These are phyloP conservation scores for Crassisporium funariophilum DNA, from an alignment of 768 basidiomycete species.

Conservation along the genomic window DNA sequence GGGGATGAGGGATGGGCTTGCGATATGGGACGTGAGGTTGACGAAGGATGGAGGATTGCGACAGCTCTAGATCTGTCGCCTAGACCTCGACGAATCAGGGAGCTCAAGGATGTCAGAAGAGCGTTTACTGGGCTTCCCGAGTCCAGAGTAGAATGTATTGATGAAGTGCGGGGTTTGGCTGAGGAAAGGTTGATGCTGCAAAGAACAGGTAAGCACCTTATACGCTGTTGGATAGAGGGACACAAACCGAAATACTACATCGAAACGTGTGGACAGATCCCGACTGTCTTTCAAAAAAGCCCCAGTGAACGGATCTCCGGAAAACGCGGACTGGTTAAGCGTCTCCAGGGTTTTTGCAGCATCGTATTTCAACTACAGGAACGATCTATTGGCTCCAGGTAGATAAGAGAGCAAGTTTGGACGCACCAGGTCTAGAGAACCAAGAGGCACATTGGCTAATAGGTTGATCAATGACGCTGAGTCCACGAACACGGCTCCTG, in stretches of 20 bases:
- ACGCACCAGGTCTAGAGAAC: slow-evolving; percentile 77
- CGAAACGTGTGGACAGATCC: slow-evolving; percentile 67
- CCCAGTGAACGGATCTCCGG: slow-evolving; percentile 65
- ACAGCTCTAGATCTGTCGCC: slow-evolving; percentile 71
- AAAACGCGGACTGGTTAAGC: slow-evolving; percentile 49
- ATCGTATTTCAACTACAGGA: slow-evolving; percentile 46
- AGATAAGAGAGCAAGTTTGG: neutral
- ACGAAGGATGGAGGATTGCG: slow-evolving; percentile 57
- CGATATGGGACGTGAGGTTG: slow-evolving; percentile 46
- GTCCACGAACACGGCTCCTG: slow-evolving; percentile 74
- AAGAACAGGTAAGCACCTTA: slow-evolving; percentile 3
- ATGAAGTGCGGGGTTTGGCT: slow-evolving; percentile 44
- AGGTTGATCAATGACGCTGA: slow-evolving; percentile 77
- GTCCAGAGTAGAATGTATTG: slow-evolving; percentile 53
- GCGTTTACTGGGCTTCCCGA: slow-evolving; percentile 60
- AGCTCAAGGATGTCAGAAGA: slow-evolving; percentile 53
- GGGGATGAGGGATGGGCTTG: slow-evolving; percentile 57
- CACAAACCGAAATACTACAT: slow-evolving; percentile 65
- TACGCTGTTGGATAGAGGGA: neutral
- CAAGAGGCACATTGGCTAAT: slow-evolving; percentile 70
- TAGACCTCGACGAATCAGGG: slow-evolving; percentile 63
- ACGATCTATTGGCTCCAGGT: neutral
- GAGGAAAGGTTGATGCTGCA: slow-evolving; percentile 58
- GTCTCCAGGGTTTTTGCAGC: slow-evolving; percentile 71
- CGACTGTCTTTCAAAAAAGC: slow-evolving; percentile 76